Evolutionary conservation across 1,139 yeast species (phyloP).

Genomic region (Pneumocystis sp.): DNA sequence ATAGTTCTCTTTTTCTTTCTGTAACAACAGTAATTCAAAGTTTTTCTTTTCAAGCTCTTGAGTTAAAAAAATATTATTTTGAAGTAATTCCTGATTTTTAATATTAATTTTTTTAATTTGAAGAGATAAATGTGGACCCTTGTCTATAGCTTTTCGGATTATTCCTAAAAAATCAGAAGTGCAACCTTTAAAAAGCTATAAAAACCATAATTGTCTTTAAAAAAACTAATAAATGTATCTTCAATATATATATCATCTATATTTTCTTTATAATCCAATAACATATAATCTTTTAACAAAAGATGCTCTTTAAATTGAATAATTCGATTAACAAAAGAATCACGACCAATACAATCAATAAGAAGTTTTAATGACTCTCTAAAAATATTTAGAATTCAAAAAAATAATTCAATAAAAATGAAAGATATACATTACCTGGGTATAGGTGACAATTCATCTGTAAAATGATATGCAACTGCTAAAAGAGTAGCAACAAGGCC

Average conservation of each 20-base stretch:
- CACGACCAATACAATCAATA: slow-evolving; percentile 59
- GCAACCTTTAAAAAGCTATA: background rate
- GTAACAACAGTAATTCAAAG: slow-evolving; percentile 8
- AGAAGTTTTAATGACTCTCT: slow-evolving; percentile 53
- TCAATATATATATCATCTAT: slow-evolving; percentile 70
- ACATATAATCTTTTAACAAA: slow-evolving; percentile 38
- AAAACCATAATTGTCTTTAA: slow-evolving; percentile 49
- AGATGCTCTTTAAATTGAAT: slow-evolving; percentile 53
- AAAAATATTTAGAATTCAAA: slow-evolving; percentile 4
- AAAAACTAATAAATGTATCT: slow-evolving; percentile 31
- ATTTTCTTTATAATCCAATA: slow-evolving; percentile 38
- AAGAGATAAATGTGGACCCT: background rate
- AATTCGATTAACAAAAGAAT: slow-evolving; percentile 60
- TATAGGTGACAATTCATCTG: slow-evolving; percentile 49
- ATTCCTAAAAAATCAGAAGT: background rate
- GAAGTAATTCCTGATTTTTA: background rate
- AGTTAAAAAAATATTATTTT: background rate
- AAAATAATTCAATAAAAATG: no score
- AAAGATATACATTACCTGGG: slow-evolving; percentile 22
- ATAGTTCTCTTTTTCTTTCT: slow-evolving; percentile 12
- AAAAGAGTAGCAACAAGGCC: slow-evolving; percentile 60
- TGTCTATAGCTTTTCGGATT: slow-evolving; percentile 10
- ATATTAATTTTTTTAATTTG: background rate
- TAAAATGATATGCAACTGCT: slow-evolving; percentile 73
- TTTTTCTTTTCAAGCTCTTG: background rate